A percentile compares a stretch with the other conserved stretches of the same genome.
Conservation (phyloP, 2,329 filamentous ascomycete genomes). For the Claviceps digitariae region DNA sequence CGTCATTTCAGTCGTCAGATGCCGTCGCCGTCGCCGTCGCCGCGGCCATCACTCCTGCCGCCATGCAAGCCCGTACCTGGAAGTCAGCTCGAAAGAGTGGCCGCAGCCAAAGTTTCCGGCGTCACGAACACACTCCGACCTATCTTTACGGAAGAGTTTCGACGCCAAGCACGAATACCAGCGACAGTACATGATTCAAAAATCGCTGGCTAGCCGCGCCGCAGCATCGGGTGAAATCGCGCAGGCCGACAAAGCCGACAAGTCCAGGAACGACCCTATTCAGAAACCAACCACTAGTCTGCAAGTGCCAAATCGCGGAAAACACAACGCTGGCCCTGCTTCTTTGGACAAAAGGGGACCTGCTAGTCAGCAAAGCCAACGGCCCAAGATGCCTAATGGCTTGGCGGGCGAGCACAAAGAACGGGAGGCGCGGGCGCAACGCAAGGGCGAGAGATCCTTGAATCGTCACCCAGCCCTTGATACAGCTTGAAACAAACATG, state of each 20-base stretch:
- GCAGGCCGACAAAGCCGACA: background rate
- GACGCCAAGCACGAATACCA: slow-evolving; percentile 23
- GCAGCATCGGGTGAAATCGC: slow-evolving; percentile 8
- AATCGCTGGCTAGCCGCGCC: slow-evolving; percentile 24
- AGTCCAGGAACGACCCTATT: background rate
- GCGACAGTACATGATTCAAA: slow-evolving; percentile 28
- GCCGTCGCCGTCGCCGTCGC: background rate
- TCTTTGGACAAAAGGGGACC: background rate
- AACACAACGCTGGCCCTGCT: background rate
- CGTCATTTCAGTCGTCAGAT: background rate
- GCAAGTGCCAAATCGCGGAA: background rate
- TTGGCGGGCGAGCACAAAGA: slow-evolving; percentile 24
- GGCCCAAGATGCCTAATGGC: background rate
- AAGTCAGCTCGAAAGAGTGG: slow-evolving; percentile 1
- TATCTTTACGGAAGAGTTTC: background rate
- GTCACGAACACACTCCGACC: background rate
- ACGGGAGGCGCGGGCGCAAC: slow-evolving; percentile 23
- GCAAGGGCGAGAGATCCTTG: slow-evolving; percentile 15
- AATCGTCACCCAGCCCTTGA: slow-evolving; percentile 16
- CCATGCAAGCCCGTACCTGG: background rate
- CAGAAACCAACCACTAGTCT: background rate
- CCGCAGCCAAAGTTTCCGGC: background rate
- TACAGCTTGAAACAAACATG: background rate
- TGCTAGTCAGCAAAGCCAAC: slow-evolving; percentile 3
- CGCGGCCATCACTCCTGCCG: background rate